Evolutionary conservation across 176 grass and related monocot genomes (phyloP).

Genomic region (Oryza punctata): DNA sequence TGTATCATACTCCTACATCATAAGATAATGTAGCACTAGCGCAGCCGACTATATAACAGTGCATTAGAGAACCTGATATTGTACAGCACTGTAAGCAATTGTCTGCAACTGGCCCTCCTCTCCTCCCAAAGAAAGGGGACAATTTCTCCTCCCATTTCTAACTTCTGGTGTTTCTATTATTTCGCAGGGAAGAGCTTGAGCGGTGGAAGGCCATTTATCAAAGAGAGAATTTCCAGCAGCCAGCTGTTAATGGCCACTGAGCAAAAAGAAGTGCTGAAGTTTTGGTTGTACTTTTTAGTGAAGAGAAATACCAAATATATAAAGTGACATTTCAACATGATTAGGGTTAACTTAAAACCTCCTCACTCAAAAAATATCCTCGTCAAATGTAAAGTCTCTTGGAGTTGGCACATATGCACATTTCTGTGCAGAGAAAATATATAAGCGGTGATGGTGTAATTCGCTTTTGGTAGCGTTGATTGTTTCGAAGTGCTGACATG

Average conservation of each 20-base stretch:
- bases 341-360: slow-evolving; percentile 49
- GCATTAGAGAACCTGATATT: background rate
- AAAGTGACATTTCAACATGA: slow-evolving; percentile 24
- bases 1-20: background rate
- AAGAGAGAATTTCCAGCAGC: slow-evolving; percentile 68
- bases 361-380: slow-evolving; percentile 30
- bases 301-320: slow-evolving; percentile 34
- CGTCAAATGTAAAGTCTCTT: slow-evolving; percentile 38
- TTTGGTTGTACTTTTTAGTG: slow-evolving; percentile 42
- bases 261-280: slow-evolving; percentile 21
- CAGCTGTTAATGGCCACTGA: slow-evolving; percentile 58
- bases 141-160: background rate
- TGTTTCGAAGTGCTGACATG: slow-evolving; percentile 20
- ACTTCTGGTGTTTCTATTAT: slow-evolving; percentile 3
- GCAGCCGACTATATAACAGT: background rate
- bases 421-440: slow-evolving; percentile 31
- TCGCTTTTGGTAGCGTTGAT: slow-evolving; percentile 7
- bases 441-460: slow-evolving; percentile 12
- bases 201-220: slow-evolving; percentile 79
- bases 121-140: background rate
- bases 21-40: background rate
- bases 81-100: background rate
- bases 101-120: background rate
- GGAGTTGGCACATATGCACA: slow-evolving; percentile 22
- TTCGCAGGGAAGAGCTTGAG: slow-evolving; percentile 87